Evolutionary conservation across 2,329 filamentous ascomycete species (phyloP).

Genomic region (Ascochyta viciae-villosae): DNA sequence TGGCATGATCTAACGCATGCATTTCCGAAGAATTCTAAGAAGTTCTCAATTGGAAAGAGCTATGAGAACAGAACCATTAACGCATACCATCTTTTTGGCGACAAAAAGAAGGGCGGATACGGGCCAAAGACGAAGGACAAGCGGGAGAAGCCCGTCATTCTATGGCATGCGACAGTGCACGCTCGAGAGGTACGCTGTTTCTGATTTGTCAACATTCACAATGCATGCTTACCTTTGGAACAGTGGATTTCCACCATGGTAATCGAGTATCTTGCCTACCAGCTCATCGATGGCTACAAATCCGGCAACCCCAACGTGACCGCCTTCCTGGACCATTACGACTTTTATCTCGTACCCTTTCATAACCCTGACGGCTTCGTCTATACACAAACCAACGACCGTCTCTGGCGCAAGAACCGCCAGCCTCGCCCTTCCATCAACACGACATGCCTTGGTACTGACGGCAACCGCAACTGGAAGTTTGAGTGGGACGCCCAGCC

Average conservation of each 20-base stretch:
- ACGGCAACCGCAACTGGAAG: conserved; percentile 48
- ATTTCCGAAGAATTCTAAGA: conserved; percentile 38
- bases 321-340: conserved; percentile 36
- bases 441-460: conserved; percentile 39
- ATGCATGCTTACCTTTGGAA: background rate
- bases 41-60: conserved; percentile 37
- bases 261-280: conserved; percentile 42
- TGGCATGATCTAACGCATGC: conserved; percentile 38
- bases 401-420: conserved; percentile 48
- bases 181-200: conserved; percentile 48
- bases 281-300: conserved; percentile 40
- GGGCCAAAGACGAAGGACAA: conserved; percentile 9
- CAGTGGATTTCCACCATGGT: conserved; percentile 26
- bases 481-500: conserved; percentile 41
- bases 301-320: conserved; percentile 37
- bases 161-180: conserved; percentile 45
- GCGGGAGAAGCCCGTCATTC: conserved; percentile 38
- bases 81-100: conserved; percentile 39
- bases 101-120: conserved; percentile 23
- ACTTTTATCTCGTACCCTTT: conserved; percentile 44
- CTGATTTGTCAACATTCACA: background rate
- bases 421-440: conserved; percentile 38
- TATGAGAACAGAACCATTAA: conserved; percentile 41
- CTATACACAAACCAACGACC: conserved; percentile 44
- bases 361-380: conserved; percentile 46